A percentile compares a stretch with the other conserved stretches of the same genome.
Conservation (phyloP, 331 rosid species). For the Dryas integrifolia region DNA sequence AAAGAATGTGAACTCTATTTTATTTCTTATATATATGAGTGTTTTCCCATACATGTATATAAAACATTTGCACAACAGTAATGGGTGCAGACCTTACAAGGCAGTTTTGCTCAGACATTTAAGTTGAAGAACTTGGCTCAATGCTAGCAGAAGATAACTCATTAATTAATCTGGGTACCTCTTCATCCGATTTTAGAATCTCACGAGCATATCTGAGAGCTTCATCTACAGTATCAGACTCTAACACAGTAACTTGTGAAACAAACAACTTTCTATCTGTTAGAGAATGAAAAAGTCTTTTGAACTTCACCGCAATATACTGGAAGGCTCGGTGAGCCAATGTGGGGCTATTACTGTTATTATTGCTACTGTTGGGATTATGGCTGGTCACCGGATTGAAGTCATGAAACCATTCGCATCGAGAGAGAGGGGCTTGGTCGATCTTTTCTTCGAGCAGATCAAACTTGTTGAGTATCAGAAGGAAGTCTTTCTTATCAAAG, state of each 20-base stretch:
- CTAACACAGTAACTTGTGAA: conserved; percentile 64
- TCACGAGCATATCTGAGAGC: conserved; percentile 79
- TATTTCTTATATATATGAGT: conserved; percentile 7
- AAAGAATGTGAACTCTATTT: conserved; percentile 3
- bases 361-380: conserved; percentile 30
- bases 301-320: conserved; percentile 72
- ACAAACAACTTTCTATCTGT: conserved; percentile 64
- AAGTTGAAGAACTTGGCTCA: conserved; percentile 44
- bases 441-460: conserved; percentile 80
- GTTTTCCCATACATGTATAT: background rate
- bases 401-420: conserved; percentile 81
- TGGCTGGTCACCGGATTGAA: conserved; percentile 54
- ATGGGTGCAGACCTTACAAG: background rate
- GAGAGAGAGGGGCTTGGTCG: conserved; percentile 45
- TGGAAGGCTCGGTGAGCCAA: conserved; percentile 67
- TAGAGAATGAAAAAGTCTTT: conserved; percentile 48
- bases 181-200: conserved; percentile 58
- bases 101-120: background rate
- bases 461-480: conserved; percentile 65
- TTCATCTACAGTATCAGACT: conserved; percentile 63
- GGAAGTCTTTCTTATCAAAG: conserved; percentile 52
- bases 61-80: conserved; percentile 8
- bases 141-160: conserved; percentile 49
- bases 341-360: conserved; percentile 43
- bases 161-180: conserved; percentile 35